Percentiles rank a stretch among this genome's conserved stretches.
Conservation (phyloP, 139 green algal species). For the Closterium sp. region DNA sequence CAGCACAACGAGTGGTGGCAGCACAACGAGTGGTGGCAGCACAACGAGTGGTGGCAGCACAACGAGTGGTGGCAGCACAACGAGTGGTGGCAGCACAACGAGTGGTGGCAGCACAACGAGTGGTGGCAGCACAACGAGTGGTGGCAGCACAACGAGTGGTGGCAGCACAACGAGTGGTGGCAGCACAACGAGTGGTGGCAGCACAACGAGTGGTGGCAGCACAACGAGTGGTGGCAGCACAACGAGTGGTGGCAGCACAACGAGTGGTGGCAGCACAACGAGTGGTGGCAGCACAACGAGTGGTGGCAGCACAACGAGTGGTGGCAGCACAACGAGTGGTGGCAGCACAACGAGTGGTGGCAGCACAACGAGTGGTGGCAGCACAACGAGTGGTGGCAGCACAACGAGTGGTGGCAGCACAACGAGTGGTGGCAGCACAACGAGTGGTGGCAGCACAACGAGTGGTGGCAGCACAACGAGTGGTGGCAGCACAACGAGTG, state of each 20-base stretch:
- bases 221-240: not conserved
- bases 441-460: not conserved
- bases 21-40: too few species aligned
- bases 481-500: not conserved
- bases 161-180: too few species aligned
- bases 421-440: not conserved
- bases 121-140: too few species aligned
- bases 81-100: not conserved
- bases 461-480: not conserved
- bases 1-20: too few species aligned
- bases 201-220: not conserved
- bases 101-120: not conserved
- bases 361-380: not conserved
- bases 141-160: too few species aligned
- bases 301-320: not conserved
- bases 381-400: too few species aligned
- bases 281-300: too few species aligned
- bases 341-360: not conserved
- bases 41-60: not conserved
- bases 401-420: too few species aligned
- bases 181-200: not conserved
- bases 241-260: not conserved
- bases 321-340: not conserved
- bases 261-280: too few species aligned
- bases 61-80: not conserved